Evolutionary conservation across 2,329 filamentous ascomycete species (phyloP).

Genomic region (Neofusicoccum sp.): DNA sequence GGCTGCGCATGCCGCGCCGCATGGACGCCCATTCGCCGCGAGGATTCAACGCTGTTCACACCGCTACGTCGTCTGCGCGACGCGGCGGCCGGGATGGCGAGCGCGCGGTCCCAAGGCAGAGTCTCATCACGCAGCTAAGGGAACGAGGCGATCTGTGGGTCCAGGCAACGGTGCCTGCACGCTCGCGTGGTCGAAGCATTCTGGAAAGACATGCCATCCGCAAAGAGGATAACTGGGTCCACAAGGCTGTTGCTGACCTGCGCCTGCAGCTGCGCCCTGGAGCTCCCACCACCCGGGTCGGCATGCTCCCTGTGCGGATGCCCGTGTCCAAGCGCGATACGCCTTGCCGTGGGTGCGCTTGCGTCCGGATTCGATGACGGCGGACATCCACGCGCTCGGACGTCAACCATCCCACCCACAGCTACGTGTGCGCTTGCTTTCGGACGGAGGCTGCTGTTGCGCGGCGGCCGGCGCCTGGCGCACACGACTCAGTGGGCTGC

Average conservation of each 20-base stretch:
- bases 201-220: background rate
- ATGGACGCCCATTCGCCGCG: background rate
- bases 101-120: too few relatives aligned
- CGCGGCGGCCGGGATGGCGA: background rate
- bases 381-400: background rate
- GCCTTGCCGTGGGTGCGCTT: background rate
- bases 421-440: background rate
- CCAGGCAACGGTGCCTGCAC: background rate
- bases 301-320: background rate
- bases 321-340: background rate
- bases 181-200: background rate
- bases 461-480: background rate
- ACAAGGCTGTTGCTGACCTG: background rate
- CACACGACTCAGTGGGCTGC: background rate
- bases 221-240: background rate
- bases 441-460: background rate
- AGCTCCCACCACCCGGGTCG: background rate
- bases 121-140: background rate
- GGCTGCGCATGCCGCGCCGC: conserved; percentile 5
- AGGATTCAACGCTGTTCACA: background rate
- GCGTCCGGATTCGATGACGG: background rate
- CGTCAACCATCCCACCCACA: background rate
- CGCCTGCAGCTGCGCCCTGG: background rate
- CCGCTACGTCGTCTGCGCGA: background rate
- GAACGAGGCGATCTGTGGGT: conserved; percentile 5